A percentile compares a stretch with the other conserved stretches of the same genome.
phyloP scores from a whole-genome alignment of 345 rosid species.

The Cochlearia excelsa region DNA sequence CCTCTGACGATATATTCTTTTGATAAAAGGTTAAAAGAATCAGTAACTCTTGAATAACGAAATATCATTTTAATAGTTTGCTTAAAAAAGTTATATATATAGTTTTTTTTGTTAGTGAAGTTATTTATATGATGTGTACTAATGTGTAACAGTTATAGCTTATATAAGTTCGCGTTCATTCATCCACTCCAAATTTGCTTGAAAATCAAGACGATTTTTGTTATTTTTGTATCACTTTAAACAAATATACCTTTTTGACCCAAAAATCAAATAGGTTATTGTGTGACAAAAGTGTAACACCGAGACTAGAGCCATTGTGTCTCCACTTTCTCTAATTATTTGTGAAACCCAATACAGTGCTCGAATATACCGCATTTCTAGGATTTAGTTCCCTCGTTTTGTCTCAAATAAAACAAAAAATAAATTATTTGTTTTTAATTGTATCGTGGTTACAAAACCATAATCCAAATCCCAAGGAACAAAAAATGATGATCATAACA shows the following conservation, averaged over 20 bases:
- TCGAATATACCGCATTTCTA: conserved; percentile 30
- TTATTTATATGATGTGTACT: no score
- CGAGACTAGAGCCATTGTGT: conserved; percentile 39
- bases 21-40: background rate
- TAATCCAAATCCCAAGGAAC: background rate
- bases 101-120: background rate
- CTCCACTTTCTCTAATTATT: conserved; percentile 20
- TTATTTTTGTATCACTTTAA: background rate
- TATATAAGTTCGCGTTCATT: no score
- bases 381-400: conserved; percentile 30
- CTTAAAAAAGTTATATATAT: no score
- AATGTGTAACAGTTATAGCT: no score
- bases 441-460: conserved; percentile 11
- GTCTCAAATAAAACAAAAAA: background rate
- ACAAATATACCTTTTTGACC: conserved; percentile 1
- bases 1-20: background rate
- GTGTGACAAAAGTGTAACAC: conserved; percentile 24
- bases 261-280: background rate
- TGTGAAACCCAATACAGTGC: conserved; percentile 19
- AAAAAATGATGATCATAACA: conserved; percentile 18
- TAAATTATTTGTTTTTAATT: no score
- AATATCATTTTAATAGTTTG: background rate
- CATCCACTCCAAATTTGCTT: no score
- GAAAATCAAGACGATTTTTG: background rate
- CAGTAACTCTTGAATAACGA: no score